Conservation (phyloP, 1,284 basidiomycete genomes). For the Cryptococcus sp. region DNA sequence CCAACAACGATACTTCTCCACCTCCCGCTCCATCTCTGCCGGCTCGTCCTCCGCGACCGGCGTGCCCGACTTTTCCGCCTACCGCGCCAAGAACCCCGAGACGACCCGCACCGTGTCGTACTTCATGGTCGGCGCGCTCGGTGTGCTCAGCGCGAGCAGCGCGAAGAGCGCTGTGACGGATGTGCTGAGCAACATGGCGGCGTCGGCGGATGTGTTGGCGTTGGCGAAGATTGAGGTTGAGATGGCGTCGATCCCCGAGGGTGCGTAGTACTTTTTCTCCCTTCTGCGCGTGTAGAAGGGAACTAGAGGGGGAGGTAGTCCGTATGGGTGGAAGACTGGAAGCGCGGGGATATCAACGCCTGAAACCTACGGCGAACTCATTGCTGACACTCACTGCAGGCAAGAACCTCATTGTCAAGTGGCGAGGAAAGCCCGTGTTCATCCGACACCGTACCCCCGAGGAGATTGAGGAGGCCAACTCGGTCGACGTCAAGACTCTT, state of each 20-base stretch:
- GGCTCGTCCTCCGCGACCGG: constrained; percentile 51
- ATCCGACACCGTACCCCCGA: constrained; percentile 90
- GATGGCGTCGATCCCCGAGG: constrained; percentile 86
- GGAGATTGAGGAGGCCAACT: constrained; percentile 92
- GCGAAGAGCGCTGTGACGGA: constrained; percentile 93
- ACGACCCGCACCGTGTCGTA: constrained; percentile 86
- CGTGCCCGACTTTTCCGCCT: constrained; percentile 84
- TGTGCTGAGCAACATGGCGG: constrained; percentile 93
- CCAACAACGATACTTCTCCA: constrained; percentile 59
- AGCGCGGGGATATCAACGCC: background rate
- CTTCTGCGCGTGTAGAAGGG: constrained; percentile 4
- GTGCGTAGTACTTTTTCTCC: constrained; percentile 58
- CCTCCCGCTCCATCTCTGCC: constrained; percentile 53
- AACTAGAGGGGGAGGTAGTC: background rate
- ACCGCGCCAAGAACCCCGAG: constrained; percentile 66
- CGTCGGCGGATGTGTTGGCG: constrained; percentile 96
- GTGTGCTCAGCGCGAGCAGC: constrained; percentile 86
- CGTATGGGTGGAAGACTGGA: background rate
- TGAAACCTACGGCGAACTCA: background rate
- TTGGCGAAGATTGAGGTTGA: constrained; percentile 98
- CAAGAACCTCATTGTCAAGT: constrained; percentile 81
- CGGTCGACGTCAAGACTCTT: constrained; percentile 76
- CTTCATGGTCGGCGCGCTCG: constrained; percentile 96
- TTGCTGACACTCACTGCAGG: constrained; percentile 18
- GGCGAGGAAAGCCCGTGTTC: constrained; percentile 99